Evolutionary conservation across 2,329 filamentous ascomycete genomes (phyloP), one percentile per base, ranked within the genome.

Genomic region (Cladophialophora carrionii): DNA sequence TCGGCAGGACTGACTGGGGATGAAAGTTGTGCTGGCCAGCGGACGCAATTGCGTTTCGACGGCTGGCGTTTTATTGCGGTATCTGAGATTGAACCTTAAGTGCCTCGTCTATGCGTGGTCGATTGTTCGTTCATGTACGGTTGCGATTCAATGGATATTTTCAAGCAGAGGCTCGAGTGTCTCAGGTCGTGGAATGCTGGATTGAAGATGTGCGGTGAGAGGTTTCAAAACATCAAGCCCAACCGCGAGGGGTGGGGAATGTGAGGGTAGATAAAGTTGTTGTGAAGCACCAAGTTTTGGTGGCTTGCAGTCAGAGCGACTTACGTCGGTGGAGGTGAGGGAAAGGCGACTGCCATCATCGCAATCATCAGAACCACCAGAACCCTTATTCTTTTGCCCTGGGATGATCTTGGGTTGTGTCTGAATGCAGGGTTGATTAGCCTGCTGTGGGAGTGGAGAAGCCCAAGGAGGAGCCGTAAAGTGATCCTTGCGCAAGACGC

Each of bases 211-310:
- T 34, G 20, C 46, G 22, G 60, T 46, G 62, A 24, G 57, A 64
- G 32, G 57, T 59, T 63, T 59, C 52, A 22, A 68, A 61, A 61
- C 37, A 62, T 22, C 60, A 62, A 58, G 55, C 31, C 41, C 52
- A 46, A 62, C 46, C 37, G 37, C 61, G 51, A 56, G 34, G 57
- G 52, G 66, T 64, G 66, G 66, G 66, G 63, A 66, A 66, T 62
- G 66, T 62, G 43, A 68, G 61, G 63, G 61, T 68, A 68, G 61
- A 68, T 68, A 68, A 68, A 60, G 48, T 65, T 58, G 59, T 62
- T 62, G 46, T 65, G 63, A 65, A 64, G 54, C 59, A 51, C 57
- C 32, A 53, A 64, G 37, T 55, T 34, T 57, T 41, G 41, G 29
- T 48, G 43, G 48, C 32, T 31, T 43, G 31, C 48, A 9, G 57